Percentiles rank a stretch among this genome's conserved stretches.
phyloP scores from a whole-genome alignment of 2,329 filamentous ascomycete species.

The Trichoderma pleuroti region DNA sequence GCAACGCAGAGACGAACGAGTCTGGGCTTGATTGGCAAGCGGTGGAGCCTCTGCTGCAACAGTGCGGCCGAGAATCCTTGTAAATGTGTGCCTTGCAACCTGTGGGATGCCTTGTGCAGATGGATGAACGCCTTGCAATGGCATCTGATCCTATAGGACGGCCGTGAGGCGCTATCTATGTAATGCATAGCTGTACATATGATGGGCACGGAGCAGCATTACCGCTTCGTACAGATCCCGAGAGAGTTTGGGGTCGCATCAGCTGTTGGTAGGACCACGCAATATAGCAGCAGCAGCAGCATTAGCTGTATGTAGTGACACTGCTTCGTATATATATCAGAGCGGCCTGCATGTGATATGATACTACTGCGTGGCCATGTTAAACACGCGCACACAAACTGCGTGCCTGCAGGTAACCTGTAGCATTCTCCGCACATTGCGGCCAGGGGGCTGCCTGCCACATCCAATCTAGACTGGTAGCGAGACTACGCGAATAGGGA shows the following conservation, averaged over 20 bases:
- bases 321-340: background rate
- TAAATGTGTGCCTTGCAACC: background rate
- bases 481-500: conserved; percentile 3
- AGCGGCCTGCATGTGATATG: conserved; percentile 12
- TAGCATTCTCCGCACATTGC: conserved; percentile 2
- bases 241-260: background rate
- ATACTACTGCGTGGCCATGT: conserved; percentile 16
- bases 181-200: background rate
- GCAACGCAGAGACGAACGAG: conserved; percentile 26
- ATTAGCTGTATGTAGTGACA: background rate
- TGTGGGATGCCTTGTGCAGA: background rate
- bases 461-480: conserved; percentile 1
- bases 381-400: conserved; percentile 11
- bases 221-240: background rate
- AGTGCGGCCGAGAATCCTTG: conserved; percentile 22
- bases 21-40: conserved; percentile 35
- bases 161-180: background rate
- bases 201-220: background rate
- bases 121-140: conserved; percentile 5
- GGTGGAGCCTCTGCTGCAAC: conserved; percentile 27
- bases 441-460: background rate
- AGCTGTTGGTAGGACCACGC: background rate
- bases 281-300: background rate
- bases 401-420: conserved; percentile 8
- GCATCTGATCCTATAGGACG: background rate